Conservation (phyloP, 1,139 yeast species). For the Geotrichum europaeum region DNA sequence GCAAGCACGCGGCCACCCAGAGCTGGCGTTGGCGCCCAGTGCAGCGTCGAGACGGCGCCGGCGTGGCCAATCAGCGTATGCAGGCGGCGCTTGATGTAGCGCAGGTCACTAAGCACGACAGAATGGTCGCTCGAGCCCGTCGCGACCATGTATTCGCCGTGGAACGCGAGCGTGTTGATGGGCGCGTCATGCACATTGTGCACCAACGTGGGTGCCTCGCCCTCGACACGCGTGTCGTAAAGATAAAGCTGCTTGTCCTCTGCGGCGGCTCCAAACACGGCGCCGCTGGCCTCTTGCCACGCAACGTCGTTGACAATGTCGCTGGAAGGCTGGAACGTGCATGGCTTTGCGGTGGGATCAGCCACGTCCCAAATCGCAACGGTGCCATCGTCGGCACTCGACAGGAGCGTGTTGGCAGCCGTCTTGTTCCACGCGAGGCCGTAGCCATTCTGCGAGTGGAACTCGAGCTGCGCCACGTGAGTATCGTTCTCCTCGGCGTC, state of each 20-base stretch:
- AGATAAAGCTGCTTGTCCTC: constrained; percentile 65
- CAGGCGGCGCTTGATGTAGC: constrained; percentile 37
- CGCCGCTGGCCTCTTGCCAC: constrained; percentile 43
- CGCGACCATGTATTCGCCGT: constrained; percentile 52
- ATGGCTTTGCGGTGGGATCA: constrained; percentile 22
- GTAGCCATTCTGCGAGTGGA: constrained; percentile 66
- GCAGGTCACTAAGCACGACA: constrained; percentile 63
- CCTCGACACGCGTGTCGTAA: constrained; percentile 44
- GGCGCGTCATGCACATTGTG: constrained; percentile 38
- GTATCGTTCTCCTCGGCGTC: not conserved
- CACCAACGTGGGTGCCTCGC: constrained; percentile 2
- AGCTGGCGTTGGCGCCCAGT: constrained; percentile 71
- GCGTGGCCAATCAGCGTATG: constrained; percentile 46
- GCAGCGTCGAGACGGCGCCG: constrained; percentile 59
- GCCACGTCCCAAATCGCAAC: constrained; percentile 56
- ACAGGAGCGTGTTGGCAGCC: constrained; percentile 43
- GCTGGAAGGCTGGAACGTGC: constrained; percentile 25
- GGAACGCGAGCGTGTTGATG: constrained; percentile 61
- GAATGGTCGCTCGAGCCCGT: constrained; percentile 63
- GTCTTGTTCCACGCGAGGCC: constrained; percentile 61
- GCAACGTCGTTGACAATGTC: constrained; percentile 39
- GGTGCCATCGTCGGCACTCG: constrained; percentile 63
- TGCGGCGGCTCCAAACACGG: constrained; percentile 61
- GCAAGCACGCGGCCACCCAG: constrained; percentile 45
- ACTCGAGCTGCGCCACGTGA: constrained; percentile 38